phyloP scores from a whole-genome alignment of 108 stramenopile species.

The Cyclostephanos invisitatus region DNA sequence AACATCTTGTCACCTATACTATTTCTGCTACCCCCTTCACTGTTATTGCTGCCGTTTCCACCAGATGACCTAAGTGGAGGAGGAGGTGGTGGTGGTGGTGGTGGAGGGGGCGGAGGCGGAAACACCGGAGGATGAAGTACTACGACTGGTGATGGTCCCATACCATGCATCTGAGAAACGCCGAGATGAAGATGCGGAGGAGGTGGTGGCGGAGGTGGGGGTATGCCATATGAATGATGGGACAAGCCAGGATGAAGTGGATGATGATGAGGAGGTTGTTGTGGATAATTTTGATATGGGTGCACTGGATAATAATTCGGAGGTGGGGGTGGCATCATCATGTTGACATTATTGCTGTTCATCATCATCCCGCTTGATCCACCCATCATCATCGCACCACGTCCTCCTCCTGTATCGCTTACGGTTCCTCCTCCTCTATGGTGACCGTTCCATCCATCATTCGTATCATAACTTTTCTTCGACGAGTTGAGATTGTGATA shows the following conservation, averaged over 20 bases:
- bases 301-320: background rate
- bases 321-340: constrained; percentile 7
- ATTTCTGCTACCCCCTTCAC: background rate
- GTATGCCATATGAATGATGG: background rate
- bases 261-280: constrained; percentile 3
- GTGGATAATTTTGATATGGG: background rate
- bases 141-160: constrained; percentile 1
- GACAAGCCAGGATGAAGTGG: background rate
- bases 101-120: background rate
- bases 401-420: background rate
- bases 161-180: background rate
- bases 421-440: constrained; percentile 4
- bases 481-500: background rate
- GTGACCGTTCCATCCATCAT: background rate
- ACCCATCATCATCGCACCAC: background rate
- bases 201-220: background rate
- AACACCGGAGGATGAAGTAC: background rate
- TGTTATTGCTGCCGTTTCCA: background rate
- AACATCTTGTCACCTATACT: background rate
- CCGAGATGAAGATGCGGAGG: background rate
- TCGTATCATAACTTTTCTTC: background rate
- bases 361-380: background rate
- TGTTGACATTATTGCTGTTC: background rate
- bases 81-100: background rate
- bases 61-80: background rate